Evolutionary conservation across 2,329 filamentous ascomycete genomes (phyloP).

Genomic region (Zarea fungicola): DNA sequence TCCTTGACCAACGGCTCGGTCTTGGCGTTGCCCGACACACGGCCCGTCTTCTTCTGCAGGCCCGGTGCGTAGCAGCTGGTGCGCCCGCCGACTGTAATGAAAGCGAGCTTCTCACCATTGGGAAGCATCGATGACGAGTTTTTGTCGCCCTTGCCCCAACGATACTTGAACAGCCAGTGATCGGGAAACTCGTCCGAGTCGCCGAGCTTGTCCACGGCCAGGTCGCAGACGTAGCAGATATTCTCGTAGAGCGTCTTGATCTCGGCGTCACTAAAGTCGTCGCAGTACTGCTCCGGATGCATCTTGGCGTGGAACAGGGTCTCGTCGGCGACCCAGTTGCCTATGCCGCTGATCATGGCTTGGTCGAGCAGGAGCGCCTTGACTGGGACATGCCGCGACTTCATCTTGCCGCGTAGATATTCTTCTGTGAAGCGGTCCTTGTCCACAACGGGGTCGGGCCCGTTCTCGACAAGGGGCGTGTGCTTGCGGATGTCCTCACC

Average conservation of each 20-base stretch:
- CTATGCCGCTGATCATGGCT: slow-evolving; percentile 81
- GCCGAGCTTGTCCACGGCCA: slow-evolving; percentile 70
- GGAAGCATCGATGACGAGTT: slow-evolving; percentile 62
- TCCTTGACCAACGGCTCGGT: slow-evolving; percentile 32
- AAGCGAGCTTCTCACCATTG: slow-evolving; percentile 77
- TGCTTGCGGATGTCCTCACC: slow-evolving; percentile 69
- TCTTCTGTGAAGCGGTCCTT: slow-evolving; percentile 68
- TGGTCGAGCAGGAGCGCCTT: slow-evolving; percentile 89
- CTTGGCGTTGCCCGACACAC: slow-evolving; percentile 37
- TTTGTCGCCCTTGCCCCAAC: slow-evolving; percentile 89
- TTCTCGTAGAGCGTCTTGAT: slow-evolving; percentile 66
- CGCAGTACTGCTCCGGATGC: slow-evolving; percentile 89
- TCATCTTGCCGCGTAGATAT: slow-evolving; percentile 69
- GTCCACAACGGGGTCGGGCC: slow-evolving; percentile 86
- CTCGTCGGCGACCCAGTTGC: slow-evolving; percentile 97
- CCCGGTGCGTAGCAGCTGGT: slow-evolving; percentile 85
- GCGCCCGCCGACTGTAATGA: slow-evolving; percentile 82
- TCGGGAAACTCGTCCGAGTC: slow-evolving; percentile 81
- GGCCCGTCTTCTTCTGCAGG: slow-evolving; percentile 73
- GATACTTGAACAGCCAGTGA: slow-evolving; percentile 81
- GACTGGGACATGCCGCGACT: slow-evolving; percentile 73
- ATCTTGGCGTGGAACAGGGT: slow-evolving; percentile 83
- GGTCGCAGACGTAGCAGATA: slow-evolving; percentile 73
- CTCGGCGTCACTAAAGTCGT: slow-evolving; percentile 69
- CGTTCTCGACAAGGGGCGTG: slow-evolving; percentile 82